Percentiles rank a stretch among this genome's conserved stretches.
phyloP scores from a whole-genome alignment of 768 basidiomycete species.

The Lentinula lateritia region DNA sequence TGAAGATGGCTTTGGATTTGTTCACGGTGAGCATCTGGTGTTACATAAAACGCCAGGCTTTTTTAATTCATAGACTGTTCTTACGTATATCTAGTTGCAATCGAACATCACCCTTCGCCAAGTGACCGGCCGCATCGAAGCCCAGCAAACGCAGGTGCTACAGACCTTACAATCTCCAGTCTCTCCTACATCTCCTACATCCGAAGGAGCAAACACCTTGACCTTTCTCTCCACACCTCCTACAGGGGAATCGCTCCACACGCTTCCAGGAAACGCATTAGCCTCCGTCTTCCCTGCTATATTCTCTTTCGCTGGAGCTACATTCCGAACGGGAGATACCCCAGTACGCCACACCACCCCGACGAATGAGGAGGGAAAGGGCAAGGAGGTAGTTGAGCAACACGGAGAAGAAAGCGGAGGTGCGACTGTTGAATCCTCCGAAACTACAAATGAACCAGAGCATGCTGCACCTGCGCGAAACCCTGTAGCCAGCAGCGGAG shows the following conservation, averaged over 20 bases:
- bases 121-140: background rate
- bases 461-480: background rate
- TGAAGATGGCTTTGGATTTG: background rate
- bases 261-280: background rate
- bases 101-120: background rate
- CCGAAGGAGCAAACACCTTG: background rate
- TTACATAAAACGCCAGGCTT: background rate
- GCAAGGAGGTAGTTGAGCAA: background rate
- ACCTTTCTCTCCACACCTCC: background rate
- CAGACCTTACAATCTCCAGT: background rate
- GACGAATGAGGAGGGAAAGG: background rate
- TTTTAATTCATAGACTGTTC: background rate
- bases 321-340: background rate
- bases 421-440: background rate
- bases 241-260: background rate
- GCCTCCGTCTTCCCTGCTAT: conserved; percentile 1
- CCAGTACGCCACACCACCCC: background rate
- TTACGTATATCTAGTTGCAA: background rate
- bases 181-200: background rate
- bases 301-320: conserved; percentile 1
- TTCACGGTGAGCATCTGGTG: background rate
- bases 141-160: background rate
- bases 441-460: background rate
- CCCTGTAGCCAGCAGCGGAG: background rate
- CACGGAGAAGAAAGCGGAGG: background rate